Percentiles rank a stretch among this genome's conserved stretches.
Evolutionary conservation across 805 yeast genomes (phyloP).

Genomic region (Wickerhamiella azyma): DNA sequence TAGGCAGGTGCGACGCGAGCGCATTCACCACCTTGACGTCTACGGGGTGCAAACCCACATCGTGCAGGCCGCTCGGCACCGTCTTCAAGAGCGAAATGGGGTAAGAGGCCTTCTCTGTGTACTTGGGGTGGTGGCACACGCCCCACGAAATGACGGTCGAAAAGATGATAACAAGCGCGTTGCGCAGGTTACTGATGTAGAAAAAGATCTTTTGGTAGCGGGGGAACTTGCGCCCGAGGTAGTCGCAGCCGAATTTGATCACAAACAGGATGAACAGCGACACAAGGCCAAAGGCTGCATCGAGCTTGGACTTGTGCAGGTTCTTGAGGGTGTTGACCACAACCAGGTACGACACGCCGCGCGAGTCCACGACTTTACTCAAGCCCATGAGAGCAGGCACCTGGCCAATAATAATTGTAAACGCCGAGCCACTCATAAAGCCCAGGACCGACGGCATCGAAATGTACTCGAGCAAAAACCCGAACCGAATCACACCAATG

Average conservation of each 20-base stretch:
- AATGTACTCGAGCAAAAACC: slow-evolving; percentile 78
- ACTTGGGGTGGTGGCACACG: slow-evolving; percentile 40
- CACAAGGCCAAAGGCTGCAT: slow-evolving; percentile 83
- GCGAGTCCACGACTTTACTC: slow-evolving; percentile 48
- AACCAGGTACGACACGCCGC: slow-evolving; percentile 54
- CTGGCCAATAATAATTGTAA: slow-evolving; percentile 71
- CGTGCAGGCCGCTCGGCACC: slow-evolving; percentile 70
- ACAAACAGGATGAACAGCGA: slow-evolving; percentile 55
- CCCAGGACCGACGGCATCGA: slow-evolving; percentile 89
- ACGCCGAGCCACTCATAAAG: slow-evolving; percentile 89
- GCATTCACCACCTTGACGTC: slow-evolving; percentile 45
- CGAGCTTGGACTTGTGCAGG: slow-evolving; percentile 50
- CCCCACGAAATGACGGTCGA: slow-evolving; percentile 78
- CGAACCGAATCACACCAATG: slow-evolving; percentile 68
- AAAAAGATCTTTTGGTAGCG: slow-evolving; percentile 44
- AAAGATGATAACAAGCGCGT: slow-evolving; percentile 67
- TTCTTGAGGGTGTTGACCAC: slow-evolving; percentile 60
- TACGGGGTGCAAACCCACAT: slow-evolving; percentile 59
- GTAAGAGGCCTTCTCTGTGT: slow-evolving; percentile 26
- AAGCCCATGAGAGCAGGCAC: slow-evolving; percentile 78
- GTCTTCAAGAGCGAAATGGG: slow-evolving; percentile 53
- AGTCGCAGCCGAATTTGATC: slow-evolving; percentile 54
- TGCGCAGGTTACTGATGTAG: slow-evolving; percentile 62
- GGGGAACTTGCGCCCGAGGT: slow-evolving; percentile 51
- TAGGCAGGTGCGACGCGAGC: slow-evolving; percentile 70